Conservation (phyloP, 306 rosid species). For the barrel medic (Medicago truncatula) region DNA sequence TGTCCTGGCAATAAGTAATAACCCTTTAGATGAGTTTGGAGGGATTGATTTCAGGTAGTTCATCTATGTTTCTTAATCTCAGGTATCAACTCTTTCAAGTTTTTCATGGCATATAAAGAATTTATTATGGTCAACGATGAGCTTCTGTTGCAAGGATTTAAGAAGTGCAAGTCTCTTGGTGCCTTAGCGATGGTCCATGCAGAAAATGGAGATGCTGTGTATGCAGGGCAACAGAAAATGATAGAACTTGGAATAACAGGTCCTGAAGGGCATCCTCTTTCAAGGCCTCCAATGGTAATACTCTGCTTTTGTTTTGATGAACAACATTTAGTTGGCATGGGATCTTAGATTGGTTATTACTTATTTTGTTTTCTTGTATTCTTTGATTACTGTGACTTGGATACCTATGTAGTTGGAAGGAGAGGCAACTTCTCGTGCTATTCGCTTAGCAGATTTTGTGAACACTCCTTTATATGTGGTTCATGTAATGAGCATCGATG, state of each 20-base stretch:
- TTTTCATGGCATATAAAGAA: constrained; percentile 93
- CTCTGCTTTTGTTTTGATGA: not conserved
- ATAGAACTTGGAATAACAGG: constrained; percentile 93
- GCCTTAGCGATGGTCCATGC: constrained; percentile 99
- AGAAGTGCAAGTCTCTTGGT: constrained; percentile 91
- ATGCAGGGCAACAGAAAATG: constrained; percentile 87
- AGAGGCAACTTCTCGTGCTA: constrained; percentile 94
- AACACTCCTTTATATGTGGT: constrained; percentile 92
- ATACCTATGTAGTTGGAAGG: constrained; percentile 75
- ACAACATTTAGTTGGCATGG: too few species aligned
- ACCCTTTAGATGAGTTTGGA: constrained; percentile 13
- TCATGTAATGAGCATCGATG: constrained; percentile 98
- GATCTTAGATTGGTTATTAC: too few species aligned
- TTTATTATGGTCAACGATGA: constrained; percentile 84
- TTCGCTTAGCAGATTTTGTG: constrained; percentile 77
- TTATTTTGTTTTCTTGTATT: too few species aligned
- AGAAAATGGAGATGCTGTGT: constrained; percentile 94
- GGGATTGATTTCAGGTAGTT: constrained; percentile 28
- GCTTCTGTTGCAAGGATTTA: constrained; percentile 80
- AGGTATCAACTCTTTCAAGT: constrained; percentile 97
- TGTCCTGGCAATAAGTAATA: not conserved
- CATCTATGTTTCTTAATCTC: constrained; percentile 31
- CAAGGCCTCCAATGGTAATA: not conserved
- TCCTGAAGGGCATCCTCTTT: constrained; percentile 73
- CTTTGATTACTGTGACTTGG: not conserved